phyloP scores from a whole-genome alignment of 2,329 filamentous ascomycete genomes.

The Alternaria rosae region DNA sequence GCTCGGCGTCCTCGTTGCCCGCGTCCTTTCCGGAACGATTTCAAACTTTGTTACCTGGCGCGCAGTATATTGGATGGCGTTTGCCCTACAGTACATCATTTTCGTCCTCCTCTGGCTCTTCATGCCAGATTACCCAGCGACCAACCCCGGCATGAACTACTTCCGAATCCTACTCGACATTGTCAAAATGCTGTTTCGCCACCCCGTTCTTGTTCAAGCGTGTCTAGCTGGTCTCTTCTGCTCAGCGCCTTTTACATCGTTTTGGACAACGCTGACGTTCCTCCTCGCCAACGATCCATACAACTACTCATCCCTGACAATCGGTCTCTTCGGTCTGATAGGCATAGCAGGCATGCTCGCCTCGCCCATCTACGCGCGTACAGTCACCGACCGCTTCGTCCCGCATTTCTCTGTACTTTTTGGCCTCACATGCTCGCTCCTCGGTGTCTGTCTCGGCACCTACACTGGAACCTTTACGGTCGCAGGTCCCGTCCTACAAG shows the following conservation, averaged over 20 bases:
- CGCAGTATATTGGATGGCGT: conserved; percentile 78
- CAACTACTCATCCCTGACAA: conserved; percentile 69
- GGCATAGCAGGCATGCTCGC: conserved; percentile 73
- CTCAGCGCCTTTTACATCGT: conserved; percentile 68
- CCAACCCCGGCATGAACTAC: conserved; percentile 74
- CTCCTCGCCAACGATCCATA: conserved; percentile 75
- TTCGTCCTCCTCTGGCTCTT: conserved; percentile 71
- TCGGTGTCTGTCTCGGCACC: conserved; percentile 72
- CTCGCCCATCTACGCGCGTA: conserved; percentile 73
- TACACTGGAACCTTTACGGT: conserved; percentile 71
- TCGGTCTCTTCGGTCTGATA: conserved; percentile 81
- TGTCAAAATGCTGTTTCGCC: conserved; percentile 65
- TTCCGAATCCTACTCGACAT: conserved; percentile 71
- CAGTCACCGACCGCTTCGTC: conserved; percentile 73
- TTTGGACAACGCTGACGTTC: conserved; percentile 82
- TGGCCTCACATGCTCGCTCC: conserved; percentile 65
- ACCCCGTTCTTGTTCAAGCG: conserved; percentile 74
- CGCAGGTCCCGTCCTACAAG: conserved; percentile 76
- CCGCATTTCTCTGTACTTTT: conserved; percentile 73
- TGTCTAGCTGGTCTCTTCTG: conserved; percentile 71
- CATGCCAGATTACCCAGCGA: conserved; percentile 82
- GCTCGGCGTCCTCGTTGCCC: conserved; percentile 77
- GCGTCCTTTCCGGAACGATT: conserved; percentile 77
- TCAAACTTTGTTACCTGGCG: conserved; percentile 78
- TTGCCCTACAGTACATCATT: conserved; percentile 74